A percentile compares a stretch with the other conserved stretches of the same genome.
These are phyloP conservation scores for Astrephomene gubernaculifera DNA, from an alignment of 139 green algal genomes.

Conservation along the genomic window DNA sequence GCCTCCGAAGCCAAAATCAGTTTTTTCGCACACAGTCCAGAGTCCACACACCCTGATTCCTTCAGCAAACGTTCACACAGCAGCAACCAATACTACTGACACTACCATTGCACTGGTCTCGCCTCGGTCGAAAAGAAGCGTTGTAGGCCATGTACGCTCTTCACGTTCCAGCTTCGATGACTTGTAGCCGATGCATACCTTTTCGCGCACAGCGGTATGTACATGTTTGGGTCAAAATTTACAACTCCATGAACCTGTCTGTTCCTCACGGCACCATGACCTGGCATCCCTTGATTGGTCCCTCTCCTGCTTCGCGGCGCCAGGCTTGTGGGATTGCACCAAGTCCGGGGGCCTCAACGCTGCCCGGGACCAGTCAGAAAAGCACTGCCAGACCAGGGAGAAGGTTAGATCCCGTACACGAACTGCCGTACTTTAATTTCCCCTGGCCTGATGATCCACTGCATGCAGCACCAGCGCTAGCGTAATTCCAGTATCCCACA, in stretches of 20 bases:
- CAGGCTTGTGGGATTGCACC: background rate
- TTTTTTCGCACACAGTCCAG: too few species aligned
- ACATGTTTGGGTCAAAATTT: background rate
- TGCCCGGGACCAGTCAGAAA: background rate
- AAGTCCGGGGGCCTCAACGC: background rate
- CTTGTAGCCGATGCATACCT: too few species aligned
- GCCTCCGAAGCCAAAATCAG: constrained; percentile 22
- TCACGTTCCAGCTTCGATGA: background rate
- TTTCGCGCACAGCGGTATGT: background rate
- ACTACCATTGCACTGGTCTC: background rate
- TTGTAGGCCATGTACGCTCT: background rate
- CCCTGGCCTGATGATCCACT: background rate
- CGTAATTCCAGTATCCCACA: background rate
- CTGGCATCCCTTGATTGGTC: too few species aligned
- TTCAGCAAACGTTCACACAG: background rate
- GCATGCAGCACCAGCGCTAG: background rate
- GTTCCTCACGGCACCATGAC: too few species aligned
- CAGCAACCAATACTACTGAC: background rate
- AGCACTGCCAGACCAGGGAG: constrained; percentile 10
- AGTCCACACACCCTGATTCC: background rate
- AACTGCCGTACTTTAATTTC: background rate
- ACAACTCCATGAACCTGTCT: background rate
- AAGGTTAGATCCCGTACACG: background rate
- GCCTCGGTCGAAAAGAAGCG: background rate
- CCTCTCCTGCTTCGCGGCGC: background rate